phyloP scores from a whole-genome alignment of 257 asterid genomes.

The Gentiana dahurica region DNA sequence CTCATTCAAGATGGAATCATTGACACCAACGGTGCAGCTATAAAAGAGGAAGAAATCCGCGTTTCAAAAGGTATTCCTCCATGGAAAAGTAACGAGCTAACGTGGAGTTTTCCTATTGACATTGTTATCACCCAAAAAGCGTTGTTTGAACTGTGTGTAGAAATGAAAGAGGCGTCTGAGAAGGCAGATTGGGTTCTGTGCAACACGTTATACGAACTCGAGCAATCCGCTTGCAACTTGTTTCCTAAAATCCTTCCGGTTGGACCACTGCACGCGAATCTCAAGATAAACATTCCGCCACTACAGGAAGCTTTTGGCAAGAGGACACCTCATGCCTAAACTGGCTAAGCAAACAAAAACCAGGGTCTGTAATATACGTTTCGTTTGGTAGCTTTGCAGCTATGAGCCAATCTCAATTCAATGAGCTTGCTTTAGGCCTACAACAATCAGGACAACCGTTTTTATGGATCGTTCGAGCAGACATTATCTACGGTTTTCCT shows the following conservation, averaged over 20 bases:
- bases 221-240: constrained; percentile 21
- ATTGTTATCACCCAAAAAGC: background rate
- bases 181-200: constrained; percentile 3
- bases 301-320: constrained; percentile 3
- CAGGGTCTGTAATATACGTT: constrained; percentile 28
- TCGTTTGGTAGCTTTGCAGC: constrained; percentile 35
- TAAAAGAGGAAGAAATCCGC: background rate
- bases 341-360: constrained; percentile 27
- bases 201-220: constrained; percentile 13
- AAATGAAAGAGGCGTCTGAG: background rate
- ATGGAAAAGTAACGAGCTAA: constrained; percentile 1
- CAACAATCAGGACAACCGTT: constrained; percentile 30
- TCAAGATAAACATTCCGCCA: background rate
- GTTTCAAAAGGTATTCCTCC: constrained; percentile 1
- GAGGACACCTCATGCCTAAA: constrained; percentile 29
- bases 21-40: constrained; percentile 12
- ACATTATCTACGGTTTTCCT: constrained; percentile 15
- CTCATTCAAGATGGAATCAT: constrained; percentile 17
- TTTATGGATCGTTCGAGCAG: constrained; percentile 32
- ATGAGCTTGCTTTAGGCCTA: constrained; percentile 37
- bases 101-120: constrained; percentile 2
- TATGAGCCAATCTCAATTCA: constrained; percentile 9
- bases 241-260: constrained; percentile 19
- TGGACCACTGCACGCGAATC: constrained; percentile 15
- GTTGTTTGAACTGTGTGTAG: background rate